Conservation (phyloP, 2,329 filamentous ascomycete genomes). For the Spiromastix sp. region DNA sequence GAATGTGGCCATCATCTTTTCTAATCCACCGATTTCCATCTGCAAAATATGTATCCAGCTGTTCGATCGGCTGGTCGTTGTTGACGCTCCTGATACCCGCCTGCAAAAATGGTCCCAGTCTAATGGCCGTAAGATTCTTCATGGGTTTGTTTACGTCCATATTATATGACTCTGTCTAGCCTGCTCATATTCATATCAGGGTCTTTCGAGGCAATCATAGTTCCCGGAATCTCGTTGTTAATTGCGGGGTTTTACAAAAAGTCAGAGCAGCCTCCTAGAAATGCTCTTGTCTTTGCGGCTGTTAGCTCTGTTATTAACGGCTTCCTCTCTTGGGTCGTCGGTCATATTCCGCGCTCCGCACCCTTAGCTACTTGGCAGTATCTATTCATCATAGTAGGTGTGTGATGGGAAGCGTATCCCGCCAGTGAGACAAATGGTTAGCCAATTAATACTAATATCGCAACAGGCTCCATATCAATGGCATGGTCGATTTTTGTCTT, state of each 20-base stretch:
- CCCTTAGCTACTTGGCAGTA: constrained; percentile 44
- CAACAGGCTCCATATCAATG: constrained; percentile 33
- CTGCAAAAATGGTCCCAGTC: constrained; percentile 38
- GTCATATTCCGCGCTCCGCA: constrained; percentile 37
- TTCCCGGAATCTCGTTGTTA: constrained; percentile 25
- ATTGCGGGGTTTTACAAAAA: constrained; percentile 31
- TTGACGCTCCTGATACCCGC: constrained; percentile 37
- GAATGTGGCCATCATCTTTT: constrained; percentile 32
- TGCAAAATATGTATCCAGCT: constrained; percentile 43
- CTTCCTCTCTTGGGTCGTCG: constrained; percentile 40
- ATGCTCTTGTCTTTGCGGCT: constrained; percentile 28
- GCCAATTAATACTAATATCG: too few species aligned
- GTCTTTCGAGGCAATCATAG: constrained; percentile 25
- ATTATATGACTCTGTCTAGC: neutral
- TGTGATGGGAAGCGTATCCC: neutral
- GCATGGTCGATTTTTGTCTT: constrained; percentile 41
- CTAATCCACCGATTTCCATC: constrained; percentile 40
- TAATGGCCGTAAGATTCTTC: constrained; percentile 29
- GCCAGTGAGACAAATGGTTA: too few species aligned
- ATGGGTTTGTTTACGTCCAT: constrained; percentile 18
- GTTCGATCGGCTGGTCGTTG: constrained; percentile 44
- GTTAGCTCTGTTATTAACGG: constrained; percentile 22
- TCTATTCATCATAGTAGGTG: constrained; percentile 46
- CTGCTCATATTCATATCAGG: constrained; percentile 5
- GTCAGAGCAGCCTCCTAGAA: constrained; percentile 26